Evolutionary conservation across 306 rosid genomes (phyloP).

Genomic region (Prunus dulcis): DNA sequence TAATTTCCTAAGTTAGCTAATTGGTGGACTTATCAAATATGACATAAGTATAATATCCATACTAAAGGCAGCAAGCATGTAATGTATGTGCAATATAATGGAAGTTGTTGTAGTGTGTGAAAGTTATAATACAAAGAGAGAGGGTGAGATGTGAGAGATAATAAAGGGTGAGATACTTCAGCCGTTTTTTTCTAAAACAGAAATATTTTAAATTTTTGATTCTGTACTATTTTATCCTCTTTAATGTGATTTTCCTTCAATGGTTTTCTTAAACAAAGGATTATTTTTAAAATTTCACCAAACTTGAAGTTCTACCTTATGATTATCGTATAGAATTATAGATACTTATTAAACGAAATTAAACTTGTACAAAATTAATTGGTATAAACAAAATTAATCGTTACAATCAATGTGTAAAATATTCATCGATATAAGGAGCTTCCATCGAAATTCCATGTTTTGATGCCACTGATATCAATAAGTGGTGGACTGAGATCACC

Average conservation of each 20-base stretch:
- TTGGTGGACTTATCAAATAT: neutral
- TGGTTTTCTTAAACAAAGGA: neutral
- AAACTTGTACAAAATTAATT: too few species aligned
- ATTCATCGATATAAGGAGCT: too few species aligned
- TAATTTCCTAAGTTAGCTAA: neutral
- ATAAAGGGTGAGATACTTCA: neutral
- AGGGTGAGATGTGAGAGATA: too few species aligned
- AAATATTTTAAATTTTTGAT: too few species aligned
- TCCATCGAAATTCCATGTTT: neutral
- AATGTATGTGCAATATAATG: neutral
- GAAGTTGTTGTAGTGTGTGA: neutral
- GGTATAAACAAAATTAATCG: too few species aligned
- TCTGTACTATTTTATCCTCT: neutral
- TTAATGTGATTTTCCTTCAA: neutral
- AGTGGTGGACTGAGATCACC: neutral
- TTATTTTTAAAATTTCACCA: too few species aligned
- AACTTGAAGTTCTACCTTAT: too few species aligned
- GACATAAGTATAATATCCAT: neutral
- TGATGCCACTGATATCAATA: neutral
- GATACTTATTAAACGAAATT: too few species aligned
- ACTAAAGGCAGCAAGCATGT: neutral
- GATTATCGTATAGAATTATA: too few species aligned
- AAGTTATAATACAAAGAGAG: too few species aligned
- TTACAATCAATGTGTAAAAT: neutral
- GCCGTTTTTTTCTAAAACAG: neutral